Percentiles rank a stretch among this genome's conserved stretches.
phyloP scores from a whole-genome alignment of 345 rosid species.

The Populus deltoides region DNA sequence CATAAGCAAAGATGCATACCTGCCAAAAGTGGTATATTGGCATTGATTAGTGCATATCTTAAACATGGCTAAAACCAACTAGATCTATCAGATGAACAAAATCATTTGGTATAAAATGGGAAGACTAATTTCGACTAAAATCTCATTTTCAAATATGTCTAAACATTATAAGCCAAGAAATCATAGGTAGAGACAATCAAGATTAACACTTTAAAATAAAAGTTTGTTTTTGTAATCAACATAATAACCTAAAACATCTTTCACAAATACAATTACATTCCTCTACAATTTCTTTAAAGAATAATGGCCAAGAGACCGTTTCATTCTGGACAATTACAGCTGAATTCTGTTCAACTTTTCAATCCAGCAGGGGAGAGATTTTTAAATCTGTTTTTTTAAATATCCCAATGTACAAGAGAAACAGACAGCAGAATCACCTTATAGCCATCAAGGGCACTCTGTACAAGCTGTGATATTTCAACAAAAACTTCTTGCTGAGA shows the following conservation, averaged over 20 bases:
- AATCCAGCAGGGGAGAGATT: background rate
- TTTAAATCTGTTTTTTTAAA: background rate
- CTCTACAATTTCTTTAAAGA: background rate
- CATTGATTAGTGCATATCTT: background rate
- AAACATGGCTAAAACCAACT: background rate
- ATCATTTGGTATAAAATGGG: background rate
- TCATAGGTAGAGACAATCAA: background rate
- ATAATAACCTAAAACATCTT: background rate
- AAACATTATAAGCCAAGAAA: background rate
- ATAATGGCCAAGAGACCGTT: background rate
- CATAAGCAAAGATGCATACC: conserved; percentile 98
- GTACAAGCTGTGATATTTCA: conserved; percentile 89
- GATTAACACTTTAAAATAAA: background rate
- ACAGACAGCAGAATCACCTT: conserved; percentile 46
- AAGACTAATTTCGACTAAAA: background rate
- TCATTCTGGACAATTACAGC: background rate
- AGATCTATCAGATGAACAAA: background rate
- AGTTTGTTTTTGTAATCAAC: background rate
- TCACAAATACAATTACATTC: background rate
- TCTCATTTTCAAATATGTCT: background rate
- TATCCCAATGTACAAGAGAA: background rate
- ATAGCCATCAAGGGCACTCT: conserved; percentile 96
- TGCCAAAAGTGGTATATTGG: conserved; percentile 23
- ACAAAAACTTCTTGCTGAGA: conserved; percentile 84
- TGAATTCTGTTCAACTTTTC: background rate